Evolutionary conservation across 495 filamentous ascomycete genomes (phyloP).

Genomic region (Podospora comata): DNA sequence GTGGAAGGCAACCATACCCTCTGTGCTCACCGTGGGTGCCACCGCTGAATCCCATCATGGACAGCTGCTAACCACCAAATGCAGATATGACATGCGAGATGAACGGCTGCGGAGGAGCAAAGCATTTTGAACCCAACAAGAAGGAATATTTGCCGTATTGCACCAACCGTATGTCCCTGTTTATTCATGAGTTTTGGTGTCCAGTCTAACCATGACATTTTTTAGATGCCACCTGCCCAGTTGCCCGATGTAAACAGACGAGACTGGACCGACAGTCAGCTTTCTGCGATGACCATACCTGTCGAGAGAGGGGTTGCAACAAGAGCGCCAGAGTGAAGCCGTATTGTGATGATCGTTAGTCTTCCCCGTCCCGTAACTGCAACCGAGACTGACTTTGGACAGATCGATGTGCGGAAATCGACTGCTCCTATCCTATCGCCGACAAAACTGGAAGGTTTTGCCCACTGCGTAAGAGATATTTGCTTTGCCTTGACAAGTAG

Average conservation of each 20-base stretch:
- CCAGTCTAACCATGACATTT: neutral
- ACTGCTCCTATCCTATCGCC: constrained; percentile 17
- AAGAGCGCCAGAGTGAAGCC: constrained; percentile 17
- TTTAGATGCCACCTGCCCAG: constrained; percentile 32
- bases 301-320: constrained; percentile 28
- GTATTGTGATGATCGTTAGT: constrained; percentile 35
- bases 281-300: constrained; percentile 33
- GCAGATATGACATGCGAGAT: constrained; percentile 28
- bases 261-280: constrained; percentile 19
- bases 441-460: constrained; percentile 17
- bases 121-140: constrained; percentile 12
- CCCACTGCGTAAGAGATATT: constrained; percentile 20
- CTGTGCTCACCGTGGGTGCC: constrained; percentile 26
- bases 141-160: constrained; percentile 32
- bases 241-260: constrained; percentile 17
- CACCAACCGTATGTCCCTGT: constrained; percentile 25
- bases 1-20: constrained; percentile 23
- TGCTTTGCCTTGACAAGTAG: too few relatives aligned
- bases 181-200: neutral
- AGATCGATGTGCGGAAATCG: constrained; percentile 20
- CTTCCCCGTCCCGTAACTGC: neutral
- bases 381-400: neutral
- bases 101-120: constrained; percentile 20
- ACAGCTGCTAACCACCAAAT: neutral
- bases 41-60: neutral